These are phyloP conservation scores for Hericium erinaceus DNA, from an alignment of 768 basidiomycete species.

Conservation along the genomic window DNA sequence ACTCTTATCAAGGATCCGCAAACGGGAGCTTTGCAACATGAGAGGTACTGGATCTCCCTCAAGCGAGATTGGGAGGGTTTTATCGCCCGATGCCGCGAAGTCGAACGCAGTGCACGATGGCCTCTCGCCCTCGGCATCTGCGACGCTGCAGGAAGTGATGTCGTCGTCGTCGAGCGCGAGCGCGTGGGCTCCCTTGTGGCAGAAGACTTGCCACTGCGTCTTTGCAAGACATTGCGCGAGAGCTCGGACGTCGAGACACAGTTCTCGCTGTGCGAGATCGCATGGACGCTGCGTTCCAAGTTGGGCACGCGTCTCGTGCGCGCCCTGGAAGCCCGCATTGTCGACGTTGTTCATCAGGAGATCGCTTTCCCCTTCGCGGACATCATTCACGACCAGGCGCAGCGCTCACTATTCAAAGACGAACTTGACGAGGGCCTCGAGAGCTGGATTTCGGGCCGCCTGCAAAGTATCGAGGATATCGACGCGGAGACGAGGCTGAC, in stretches of 20 bases:
- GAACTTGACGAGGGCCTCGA: slow-evolving; percentile 49
- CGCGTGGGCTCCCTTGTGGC: slow-evolving; percentile 52
- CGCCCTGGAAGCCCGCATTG: slow-evolving; percentile 46
- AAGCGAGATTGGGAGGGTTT: slow-evolving; percentile 97
- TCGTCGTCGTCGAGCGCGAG: slow-evolving; percentile 70
- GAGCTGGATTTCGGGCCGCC: slow-evolving; percentile 51
- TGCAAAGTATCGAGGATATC: slow-evolving; percentile 49
- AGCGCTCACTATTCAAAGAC: slow-evolving; percentile 41
- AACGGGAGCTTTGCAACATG: slow-evolving; percentile 71
- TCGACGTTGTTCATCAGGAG: slow-evolving; percentile 67
- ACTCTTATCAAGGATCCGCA: slow-evolving; percentile 60
- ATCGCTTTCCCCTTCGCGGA: slow-evolving; percentile 71
- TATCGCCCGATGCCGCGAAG: slow-evolving; percentile 78
- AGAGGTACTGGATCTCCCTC: slow-evolving; percentile 74
- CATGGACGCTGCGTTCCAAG: slow-evolving; percentile 54
- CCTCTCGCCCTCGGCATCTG: slow-evolving; percentile 57
- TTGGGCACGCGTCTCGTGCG: slow-evolving; percentile 26
- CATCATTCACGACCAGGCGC: slow-evolving; percentile 58
- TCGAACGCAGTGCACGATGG: slow-evolving; percentile 82
- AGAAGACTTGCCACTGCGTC: slow-evolving; percentile 59
- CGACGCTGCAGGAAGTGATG: slow-evolving; percentile 25
- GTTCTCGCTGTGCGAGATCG: slow-evolving; percentile 47
- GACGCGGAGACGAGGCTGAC: slow-evolving; percentile 45
- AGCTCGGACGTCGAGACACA: slow-evolving; percentile 39
- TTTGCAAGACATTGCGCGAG: slow-evolving; percentile 40